These are phyloP conservation scores for Diaporthe vexans DNA, from an alignment of 2,329 filamentous ascomycete genomes.

Conservation along the genomic window DNA sequence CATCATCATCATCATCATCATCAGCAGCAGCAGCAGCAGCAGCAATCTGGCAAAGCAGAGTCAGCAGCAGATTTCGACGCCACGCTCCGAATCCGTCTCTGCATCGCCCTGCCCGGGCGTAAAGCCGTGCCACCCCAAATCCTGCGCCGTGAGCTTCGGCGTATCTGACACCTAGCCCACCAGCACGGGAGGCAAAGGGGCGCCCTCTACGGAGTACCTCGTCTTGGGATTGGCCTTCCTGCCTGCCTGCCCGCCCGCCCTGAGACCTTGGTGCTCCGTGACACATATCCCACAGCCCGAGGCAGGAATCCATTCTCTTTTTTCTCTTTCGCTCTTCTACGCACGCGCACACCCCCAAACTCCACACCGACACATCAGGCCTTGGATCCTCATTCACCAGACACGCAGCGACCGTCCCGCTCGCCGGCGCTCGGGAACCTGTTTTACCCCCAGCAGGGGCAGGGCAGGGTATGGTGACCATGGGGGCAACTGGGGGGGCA, in stretches of 20 bases:
- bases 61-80: constrained; percentile 9
- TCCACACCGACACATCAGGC: constrained; percentile 29
- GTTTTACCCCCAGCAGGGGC: constrained; percentile 14
- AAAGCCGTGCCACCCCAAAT: constrained; percentile 31
- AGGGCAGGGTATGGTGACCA: constrained; percentile 6
- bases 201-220: background rate
- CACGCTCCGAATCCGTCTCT: constrained; percentile 34
- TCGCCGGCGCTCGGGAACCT: constrained; percentile 19
- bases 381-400: constrained; percentile 3
- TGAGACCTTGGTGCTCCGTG: constrained; percentile 33
- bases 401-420: background rate
- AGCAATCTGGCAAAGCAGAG: background rate
- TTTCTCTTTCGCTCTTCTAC: background rate
- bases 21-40: background rate
- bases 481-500: no score
- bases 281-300: constrained; percentile 23
- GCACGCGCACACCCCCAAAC: background rate
- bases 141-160: constrained; percentile 16
- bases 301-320: constrained; percentile 10
- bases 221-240: constrained; percentile 10
- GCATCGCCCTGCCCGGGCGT: constrained; percentile 33
- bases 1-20: background rate
- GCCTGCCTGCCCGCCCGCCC: constrained; percentile 13
- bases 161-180: constrained; percentile 34
- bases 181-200: background rate